Percentiles rank a stretch among this genome's conserved stretches.
Evolutionary conservation across 2,329 filamentous ascomycete genomes (phyloP).

Genomic region (Cercospora sp.): DNA sequence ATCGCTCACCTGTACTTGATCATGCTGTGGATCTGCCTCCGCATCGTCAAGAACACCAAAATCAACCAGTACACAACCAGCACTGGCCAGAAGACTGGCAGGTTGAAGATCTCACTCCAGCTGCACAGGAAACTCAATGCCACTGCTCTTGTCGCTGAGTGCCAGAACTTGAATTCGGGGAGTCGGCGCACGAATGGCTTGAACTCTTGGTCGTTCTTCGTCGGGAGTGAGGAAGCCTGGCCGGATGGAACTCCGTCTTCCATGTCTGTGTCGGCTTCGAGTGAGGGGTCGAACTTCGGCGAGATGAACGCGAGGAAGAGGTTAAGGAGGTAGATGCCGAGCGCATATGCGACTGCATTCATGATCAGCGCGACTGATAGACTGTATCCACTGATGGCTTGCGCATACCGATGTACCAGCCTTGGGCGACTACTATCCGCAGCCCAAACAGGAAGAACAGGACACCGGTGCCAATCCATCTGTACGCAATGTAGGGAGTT

Average conservation of each 20-base stretch:
- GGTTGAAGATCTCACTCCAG: slow-evolving; percentile 92
- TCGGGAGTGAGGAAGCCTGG: slow-evolving; percentile 72
- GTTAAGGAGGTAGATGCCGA: slow-evolving; percentile 98
- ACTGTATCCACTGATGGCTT: not conserved
- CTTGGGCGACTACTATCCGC: slow-evolving; percentile 86
- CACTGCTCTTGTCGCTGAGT: slow-evolving; percentile 86
- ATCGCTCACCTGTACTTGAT: slow-evolving; percentile 96
- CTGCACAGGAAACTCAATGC: slow-evolving; percentile 80
- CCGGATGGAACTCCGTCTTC: slow-evolving; percentile 72
- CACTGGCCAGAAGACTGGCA: slow-evolving; percentile 98
- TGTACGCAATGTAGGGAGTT: slow-evolving; percentile 83
- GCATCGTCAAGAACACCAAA: slow-evolving; percentile 93
- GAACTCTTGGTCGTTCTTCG: slow-evolving; percentile 96
- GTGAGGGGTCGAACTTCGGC: slow-evolving; percentile 97
- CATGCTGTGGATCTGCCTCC: slow-evolving; percentile 99
- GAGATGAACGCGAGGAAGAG: slow-evolving; percentile 98
- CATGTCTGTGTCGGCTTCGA: slow-evolving; percentile 92
- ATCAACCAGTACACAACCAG: slow-evolving; percentile 99
- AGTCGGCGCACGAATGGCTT: slow-evolving; percentile 92
- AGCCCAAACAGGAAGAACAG: slow-evolving; percentile 79
- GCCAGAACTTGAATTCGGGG: slow-evolving; percentile 99
- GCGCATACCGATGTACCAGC: slow-evolving; percentile 94
- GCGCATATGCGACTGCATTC: slow-evolving; percentile 80
- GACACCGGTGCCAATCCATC: slow-evolving; percentile 82
- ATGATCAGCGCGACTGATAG: not conserved